Evolutionary conservation across 75 land plant species (phyloP).

Genomic region (Ceratopteris richardii): DNA sequence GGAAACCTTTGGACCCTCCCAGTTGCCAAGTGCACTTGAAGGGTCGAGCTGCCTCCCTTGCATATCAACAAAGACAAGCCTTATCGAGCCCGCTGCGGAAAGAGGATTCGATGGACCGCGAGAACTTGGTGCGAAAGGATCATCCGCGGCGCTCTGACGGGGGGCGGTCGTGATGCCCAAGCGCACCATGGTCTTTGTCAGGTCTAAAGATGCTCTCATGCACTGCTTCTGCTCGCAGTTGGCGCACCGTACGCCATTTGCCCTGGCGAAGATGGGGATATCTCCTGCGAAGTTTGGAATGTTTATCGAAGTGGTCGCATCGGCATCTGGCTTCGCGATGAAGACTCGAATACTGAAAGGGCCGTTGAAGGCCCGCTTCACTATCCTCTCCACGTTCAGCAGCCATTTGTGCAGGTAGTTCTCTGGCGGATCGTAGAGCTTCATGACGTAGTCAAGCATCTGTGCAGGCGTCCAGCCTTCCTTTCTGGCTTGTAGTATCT

Average conservation of each 20-base stretch:
- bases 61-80: background rate
- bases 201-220: conserved; percentile 4
- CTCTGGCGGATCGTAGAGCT: conserved; percentile 6
- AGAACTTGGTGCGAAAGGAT: background rate
- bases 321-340: background rate
- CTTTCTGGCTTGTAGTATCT: background rate
- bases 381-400: background rate
- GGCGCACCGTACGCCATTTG: background rate
- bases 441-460: background rate
- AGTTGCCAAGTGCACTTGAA: background rate
- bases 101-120: background rate
- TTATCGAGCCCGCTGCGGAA: background rate
- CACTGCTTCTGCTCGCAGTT: conserved; percentile 1
- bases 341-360: background rate
- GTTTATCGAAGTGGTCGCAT: background rate
- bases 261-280: background rate
- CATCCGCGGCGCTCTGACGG: background rate
- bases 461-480: background rate
- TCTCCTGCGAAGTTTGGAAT: background rate
- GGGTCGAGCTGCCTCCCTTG: background rate
- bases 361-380: conserved; percentile 7
- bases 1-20: no score
- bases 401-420: background rate
- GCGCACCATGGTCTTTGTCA: conserved; percentile 8
- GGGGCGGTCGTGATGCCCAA: background rate